Conservation (phyloP, 2,329 filamentous ascomycete species). For the Phyllosticta citrichinensis region DNA sequence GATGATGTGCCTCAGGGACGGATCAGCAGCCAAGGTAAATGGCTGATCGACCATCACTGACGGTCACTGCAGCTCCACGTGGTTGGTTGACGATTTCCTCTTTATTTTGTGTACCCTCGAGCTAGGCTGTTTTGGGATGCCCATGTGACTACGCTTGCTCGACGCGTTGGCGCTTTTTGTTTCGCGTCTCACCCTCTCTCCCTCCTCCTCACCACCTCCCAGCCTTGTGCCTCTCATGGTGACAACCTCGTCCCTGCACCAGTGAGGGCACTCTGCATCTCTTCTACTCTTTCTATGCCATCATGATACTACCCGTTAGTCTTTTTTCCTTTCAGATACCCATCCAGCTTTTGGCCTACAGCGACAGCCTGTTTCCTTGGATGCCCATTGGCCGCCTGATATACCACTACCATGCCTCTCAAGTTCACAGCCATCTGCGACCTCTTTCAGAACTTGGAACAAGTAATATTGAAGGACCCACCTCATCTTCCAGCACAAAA, state of each 20-base stretch:
- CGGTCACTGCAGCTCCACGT: background rate
- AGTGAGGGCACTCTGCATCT: background rate
- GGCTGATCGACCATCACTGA: background rate
- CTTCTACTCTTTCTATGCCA: background rate
- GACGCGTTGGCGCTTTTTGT: background rate
- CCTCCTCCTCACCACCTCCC: background rate
- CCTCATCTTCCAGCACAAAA: constrained; percentile 25
- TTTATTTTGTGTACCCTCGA: background rate
- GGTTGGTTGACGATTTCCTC: background rate
- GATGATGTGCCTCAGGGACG: background rate
- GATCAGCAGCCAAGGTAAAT: background rate
- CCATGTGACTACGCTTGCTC: background rate
- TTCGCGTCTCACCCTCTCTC: background rate
- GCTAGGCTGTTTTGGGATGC: background rate
- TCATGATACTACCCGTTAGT: constrained; percentile 4
- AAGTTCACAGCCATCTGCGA: constrained; percentile 63
- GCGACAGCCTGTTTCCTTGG: constrained; percentile 11
- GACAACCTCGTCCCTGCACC: background rate
- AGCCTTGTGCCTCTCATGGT: background rate
- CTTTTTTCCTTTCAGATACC: background rate
- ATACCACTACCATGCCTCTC: constrained; percentile 45
- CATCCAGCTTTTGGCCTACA: background rate
- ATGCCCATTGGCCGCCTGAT: background rate
- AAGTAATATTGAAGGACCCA: constrained; percentile 32
- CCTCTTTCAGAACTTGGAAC: constrained; percentile 59